These are phyloP conservation scores for Lathyrus tuberosus DNA, from an alignment of 306 rosid genomes.

Conservation along the genomic window DNA sequence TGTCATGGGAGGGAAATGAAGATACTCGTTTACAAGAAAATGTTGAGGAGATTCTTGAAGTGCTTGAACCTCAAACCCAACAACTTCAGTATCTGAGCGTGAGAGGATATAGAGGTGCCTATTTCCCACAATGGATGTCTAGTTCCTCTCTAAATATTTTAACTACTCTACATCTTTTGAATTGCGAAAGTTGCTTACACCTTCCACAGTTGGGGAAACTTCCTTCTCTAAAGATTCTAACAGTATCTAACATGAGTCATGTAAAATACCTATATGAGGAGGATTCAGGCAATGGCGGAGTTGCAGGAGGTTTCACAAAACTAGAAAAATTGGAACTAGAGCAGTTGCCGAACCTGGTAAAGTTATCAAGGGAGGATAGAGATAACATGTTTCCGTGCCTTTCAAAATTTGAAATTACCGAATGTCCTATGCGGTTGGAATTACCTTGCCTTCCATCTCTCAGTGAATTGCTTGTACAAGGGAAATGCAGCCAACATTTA, in stretches of 20 bases:
- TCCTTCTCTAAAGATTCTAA: neutral
- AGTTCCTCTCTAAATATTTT: neutral
- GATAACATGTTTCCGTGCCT: constrained; percentile 29
- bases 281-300: constrained; percentile 14
- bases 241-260: neutral
- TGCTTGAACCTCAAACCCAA: constrained; percentile 8
- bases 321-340: neutral
- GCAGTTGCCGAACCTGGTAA: constrained; percentile 24
- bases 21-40: neutral
- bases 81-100: neutral
- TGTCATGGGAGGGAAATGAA: constrained; percentile 1
- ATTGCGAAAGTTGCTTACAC: neutral
- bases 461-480: neutral
- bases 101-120: neutral
- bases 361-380: constrained; percentile 29
- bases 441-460: constrained; percentile 36
- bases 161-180: neutral
- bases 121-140: constrained; percentile 20
- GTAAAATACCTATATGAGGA: neutral
- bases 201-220: constrained; percentile 14
- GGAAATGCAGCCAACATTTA: constrained; percentile 6
- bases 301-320: constrained; percentile 10
- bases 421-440: constrained; percentile 10
- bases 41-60: constrained; percentile 7
- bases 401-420: neutral